Evolutionary conservation across 306 rosid genomes (phyloP), one percentile per base, ranked within the genome.

Genomic region (Lotus japonicus): DNA sequence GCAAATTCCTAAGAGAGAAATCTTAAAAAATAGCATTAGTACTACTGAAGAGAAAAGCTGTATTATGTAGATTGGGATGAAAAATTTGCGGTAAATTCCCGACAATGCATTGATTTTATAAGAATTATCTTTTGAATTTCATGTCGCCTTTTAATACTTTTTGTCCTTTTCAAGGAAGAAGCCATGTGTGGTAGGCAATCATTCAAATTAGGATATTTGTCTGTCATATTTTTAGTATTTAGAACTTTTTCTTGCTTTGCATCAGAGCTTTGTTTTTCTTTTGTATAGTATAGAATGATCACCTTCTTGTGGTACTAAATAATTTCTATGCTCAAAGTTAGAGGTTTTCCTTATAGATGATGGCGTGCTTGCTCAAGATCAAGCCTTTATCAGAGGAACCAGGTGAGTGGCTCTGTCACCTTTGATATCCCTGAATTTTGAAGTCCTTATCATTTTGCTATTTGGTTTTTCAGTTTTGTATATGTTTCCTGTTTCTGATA

Each of bases 331-430:
- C 76, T 71, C 74, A 74, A 77, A 62, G 74, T 61, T 79, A 50
- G 72, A 74, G 44, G 78, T 77, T 72, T 71, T 63, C 52, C 41
- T 69, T 75, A 10, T 58, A 76, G 80, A 58, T 79, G 70, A 55
- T 59, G 74, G 7, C 35, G 31, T 49, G 33, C 58, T 51, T 60
- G 71, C 71, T 56, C 63, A 49, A 53, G 82, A 72, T 72, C 82
- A 75, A 68, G 71, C 82, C 63, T 78, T 61, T 11, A 52, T 67
- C 53, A 63, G 73, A 70, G 73, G 64, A 51, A 78, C 82, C 63
- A 69, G 67, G 96, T 85, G 77, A 83, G 96, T 74, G 56, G 74
- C 61, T 55, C 17, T 75, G 18, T 75, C 45, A 19, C 45, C 68
- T 46, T 12, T 62, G 42, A 43, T 46, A 71, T 65, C 68, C 64